Evolutionary conservation across 2,329 filamentous ascomycete genomes (phyloP), one percentile per base, ranked within the genome.

Genomic region (Chaetomiaceae sp.): DNA sequence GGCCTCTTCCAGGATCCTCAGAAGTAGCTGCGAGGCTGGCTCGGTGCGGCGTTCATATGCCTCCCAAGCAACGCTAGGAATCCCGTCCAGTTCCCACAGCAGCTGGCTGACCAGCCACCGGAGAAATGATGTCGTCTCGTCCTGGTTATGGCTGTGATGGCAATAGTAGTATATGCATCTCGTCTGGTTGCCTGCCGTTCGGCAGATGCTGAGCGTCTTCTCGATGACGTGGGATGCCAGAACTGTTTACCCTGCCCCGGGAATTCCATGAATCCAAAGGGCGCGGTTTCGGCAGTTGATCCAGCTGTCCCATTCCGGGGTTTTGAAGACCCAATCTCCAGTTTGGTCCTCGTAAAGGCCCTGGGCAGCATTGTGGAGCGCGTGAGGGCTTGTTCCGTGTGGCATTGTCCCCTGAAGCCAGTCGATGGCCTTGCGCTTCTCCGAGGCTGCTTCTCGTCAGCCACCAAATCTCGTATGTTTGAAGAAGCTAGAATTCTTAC

Each of bases 121-220:
- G 5, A 66, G 57, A 10, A 65, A 58, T 1, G 60, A 50, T 1
- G 53, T 9, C 0, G 63, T 55, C 48, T 66, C 65, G 17, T 66
- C 64, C 14, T 57, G 57, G 14, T 56, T 54, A 5, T 60, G 55
- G 34, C 54, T 55, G 42, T 61, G 51, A 31, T 58, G 52, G 31
- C 64, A 67, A 39, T 67, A 67, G 21, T 65, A 67, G 47, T 63
- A 66, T 16, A 52, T 8, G 9, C 9, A 20, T 12, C n/a, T 31
- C 12, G 13, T 27, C 25, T 27, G 6, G 6, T 27, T 27, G 25
- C 25, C 25, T 27, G 6, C 10, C 10, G 25, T 27, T 10, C 10
- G 6, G 10, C 25, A 27, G 3, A 27, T 27, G 25, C 10, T 27
- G 25, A 6, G 25, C 25, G 25, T 27, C 25, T 27, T 27, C 10